Percentiles rank a stretch among this genome's conserved stretches.
These are phyloP conservation scores for Bertia moriformis DNA, from an alignment of 2,329 filamentous ascomycete genomes.

Conservation along the genomic window DNA sequence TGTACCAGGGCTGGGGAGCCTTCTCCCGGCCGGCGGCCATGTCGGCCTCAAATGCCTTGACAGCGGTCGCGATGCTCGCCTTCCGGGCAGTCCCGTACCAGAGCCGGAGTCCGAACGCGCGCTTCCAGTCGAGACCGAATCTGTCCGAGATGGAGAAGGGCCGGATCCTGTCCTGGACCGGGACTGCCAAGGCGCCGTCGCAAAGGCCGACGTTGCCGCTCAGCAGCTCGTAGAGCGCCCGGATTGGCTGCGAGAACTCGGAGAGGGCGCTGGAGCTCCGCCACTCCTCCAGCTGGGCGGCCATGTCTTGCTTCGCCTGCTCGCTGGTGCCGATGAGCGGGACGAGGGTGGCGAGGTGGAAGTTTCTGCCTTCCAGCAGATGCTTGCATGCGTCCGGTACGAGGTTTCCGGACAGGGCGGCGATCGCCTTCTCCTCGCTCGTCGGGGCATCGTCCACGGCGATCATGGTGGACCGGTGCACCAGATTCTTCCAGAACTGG, in stretches of 20 bases:
- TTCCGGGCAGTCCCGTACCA: slow-evolving; percentile 68
- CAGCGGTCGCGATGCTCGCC: slow-evolving; percentile 58
- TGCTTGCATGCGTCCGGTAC: slow-evolving; percentile 70
- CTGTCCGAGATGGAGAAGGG: slow-evolving; percentile 71
- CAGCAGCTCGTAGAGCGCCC: slow-evolving; percentile 78
- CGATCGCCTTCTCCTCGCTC: slow-evolving; percentile 70
- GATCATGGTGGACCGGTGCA: slow-evolving; percentile 41
- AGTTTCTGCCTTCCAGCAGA: slow-evolving; percentile 62
- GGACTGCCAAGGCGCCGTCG: slow-evolving; percentile 58
- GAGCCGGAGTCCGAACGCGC: slow-evolving; percentile 77
- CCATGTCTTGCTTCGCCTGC: slow-evolving; percentile 58
- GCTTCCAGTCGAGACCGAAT: slow-evolving; percentile 83
- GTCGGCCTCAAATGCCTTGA: slow-evolving; percentile 60
- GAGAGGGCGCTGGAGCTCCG: slow-evolving; percentile 67
- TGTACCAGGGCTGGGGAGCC: slow-evolving; percentile 58
- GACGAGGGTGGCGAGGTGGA: slow-evolving; percentile 71
- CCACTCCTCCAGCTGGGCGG: slow-evolving; percentile 72
- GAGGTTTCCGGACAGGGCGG: slow-evolving; percentile 64
- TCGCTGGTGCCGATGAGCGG: slow-evolving; percentile 66
- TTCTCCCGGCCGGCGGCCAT: slow-evolving; percentile 58
- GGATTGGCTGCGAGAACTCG: slow-evolving; percentile 72
- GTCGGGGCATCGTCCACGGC: slow-evolving; percentile 43
- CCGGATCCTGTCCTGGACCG: slow-evolving; percentile 65
- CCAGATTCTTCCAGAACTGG: slow-evolving; percentile 49
- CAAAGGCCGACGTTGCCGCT: slow-evolving; percentile 77